A percentile compares a stretch with the other conserved stretches of the same genome.
Conservation (phyloP, 108 stramenopile species). For the Nitzschia inconspicua region DNA sequence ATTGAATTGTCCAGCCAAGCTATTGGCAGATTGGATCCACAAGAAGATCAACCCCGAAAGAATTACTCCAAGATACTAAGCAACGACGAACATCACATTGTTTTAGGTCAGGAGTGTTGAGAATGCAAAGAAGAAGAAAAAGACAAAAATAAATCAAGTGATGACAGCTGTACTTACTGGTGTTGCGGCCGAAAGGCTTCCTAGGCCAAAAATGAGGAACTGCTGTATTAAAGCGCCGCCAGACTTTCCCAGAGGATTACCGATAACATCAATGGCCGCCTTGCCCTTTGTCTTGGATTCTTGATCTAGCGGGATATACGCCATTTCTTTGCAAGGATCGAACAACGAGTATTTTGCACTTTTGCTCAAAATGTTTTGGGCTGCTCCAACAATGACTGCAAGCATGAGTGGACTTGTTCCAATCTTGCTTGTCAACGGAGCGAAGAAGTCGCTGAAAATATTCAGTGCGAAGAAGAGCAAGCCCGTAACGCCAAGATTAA, state of each 20-base stretch:
- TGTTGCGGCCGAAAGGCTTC: conserved; percentile 86
- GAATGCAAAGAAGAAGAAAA: background rate
- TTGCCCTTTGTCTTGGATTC: conserved; percentile 99
- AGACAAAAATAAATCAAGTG: background rate
- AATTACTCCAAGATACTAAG: conserved; percentile 68
- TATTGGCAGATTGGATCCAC: conserved; percentile 78
- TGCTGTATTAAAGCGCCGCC: conserved; percentile 97
- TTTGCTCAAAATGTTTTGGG: conserved; percentile 95
- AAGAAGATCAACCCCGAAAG: conserved; percentile 64
- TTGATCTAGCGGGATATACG: conserved; percentile 97
- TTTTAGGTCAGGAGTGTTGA: background rate
- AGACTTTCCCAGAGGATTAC: conserved; percentile 94
- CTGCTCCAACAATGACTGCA: conserved; percentile 93
- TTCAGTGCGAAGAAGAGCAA: conserved; percentile 88
- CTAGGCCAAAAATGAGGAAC: conserved; percentile 84
- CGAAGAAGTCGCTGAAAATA: conserved; percentile 73
- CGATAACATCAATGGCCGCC: conserved; percentile 98
- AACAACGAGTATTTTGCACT: conserved; percentile 94
- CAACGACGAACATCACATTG: background rate
- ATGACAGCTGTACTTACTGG: conserved; percentile 43
- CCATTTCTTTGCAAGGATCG: conserved; percentile 99
- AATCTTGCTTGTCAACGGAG: conserved; percentile 67
- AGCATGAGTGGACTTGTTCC: conserved; percentile 95
- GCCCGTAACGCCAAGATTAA: conserved; percentile 93
- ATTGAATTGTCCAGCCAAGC: conserved; percentile 79